Evolutionary conservation across 768 basidiomycete species (phyloP), one percentile per base, ranked within the genome.

Genomic region (Boletus sensibilis): DNA sequence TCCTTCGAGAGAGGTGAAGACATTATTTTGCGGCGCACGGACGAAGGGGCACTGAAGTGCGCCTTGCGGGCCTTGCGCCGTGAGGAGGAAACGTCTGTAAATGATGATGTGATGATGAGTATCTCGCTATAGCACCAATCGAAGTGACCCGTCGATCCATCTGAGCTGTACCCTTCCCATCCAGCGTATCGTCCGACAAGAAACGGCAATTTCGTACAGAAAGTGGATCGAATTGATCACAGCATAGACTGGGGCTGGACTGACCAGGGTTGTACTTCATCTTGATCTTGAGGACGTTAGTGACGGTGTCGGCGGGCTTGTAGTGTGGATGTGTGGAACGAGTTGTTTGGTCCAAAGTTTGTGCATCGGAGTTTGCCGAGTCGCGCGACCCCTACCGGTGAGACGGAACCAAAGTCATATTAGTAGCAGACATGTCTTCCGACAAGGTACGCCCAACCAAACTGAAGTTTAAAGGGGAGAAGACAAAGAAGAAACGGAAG

Each of bases 21-120:
- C 97, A 99, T 98, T 68, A 98, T 94, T 79, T 92, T 94, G 75
- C 97, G 88, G 75, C 96, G 92, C 68, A 92, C 80, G 47, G 92
- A 94, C 43, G 96, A 98, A 48, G 96, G 92, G 41, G 96, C 96
- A 51, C 82, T 82, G 78, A 98, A 98, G 84, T 99, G 97, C 64
- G 90, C 90, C 86, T 97, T 98, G 81, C 94, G 93, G 69, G 88
- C 85, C 86, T 98, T 98, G 85, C 97, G 92, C 74, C 94, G 87
- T 69, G 92, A 93, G 64, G 90, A 92, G 62, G 94, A 92, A 70
- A 90, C 84, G 72, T 91, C 94, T 94, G 65, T 46, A 29, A 59
- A 63, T 45, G 60, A 59, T 48, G 63, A 55, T 58, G 58, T 48
- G 63, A 55, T 58, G 58, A 61, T 79, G 60, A 79, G 76, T 58